Base-by-base conservation (phyloP, 2,329 filamentous ascomycete species). In the Ophiosphaerella narmari region DNA sequence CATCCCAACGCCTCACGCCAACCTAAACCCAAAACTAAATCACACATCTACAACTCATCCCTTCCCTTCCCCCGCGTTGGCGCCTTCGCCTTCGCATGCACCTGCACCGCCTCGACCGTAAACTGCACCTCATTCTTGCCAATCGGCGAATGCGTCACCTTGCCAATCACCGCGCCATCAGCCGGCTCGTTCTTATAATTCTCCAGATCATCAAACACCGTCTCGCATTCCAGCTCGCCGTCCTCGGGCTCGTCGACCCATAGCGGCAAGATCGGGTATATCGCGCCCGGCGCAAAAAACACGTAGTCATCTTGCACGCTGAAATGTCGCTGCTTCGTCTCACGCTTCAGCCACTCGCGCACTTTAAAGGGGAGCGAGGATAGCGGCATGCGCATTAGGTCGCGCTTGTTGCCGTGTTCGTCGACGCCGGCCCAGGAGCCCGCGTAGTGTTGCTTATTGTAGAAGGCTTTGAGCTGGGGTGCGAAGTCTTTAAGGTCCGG, bases 341-440 rank as follows among this genome's bases (percentile, higher is more conserved):
- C 71, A 34, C 68, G 67, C 61, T 79, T 76, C 39, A 82, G 75
- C 80, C 80, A 83, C 62, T 76, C 70, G 9, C 61, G 46, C 38
- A 66, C 58, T 33, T 75, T 72, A 18, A 75, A 54, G 9, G 79
- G 80, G 26, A 82, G 48, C 5, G 75, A 69, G 4, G 63, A 57
- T 54, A 79, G 77, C 29, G 74, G 67, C 80, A 82, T 81, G 57
- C 72, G 59, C 37, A 82, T 61, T 53, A 82, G 60, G 47, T 73
- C 75, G 14, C 80, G 76, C 46, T 80, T 77, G 52, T 76, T 74
- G 41, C 77, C 76, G 64, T 83, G 80, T n/a, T 72, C 74, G 58
- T 83, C 81, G 21, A 78, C 66, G 32, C 81, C 81, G 23, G 74
- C 72, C 81, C 81, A 83, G 35, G 75, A 75, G 21, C 81, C 81